These are phyloP conservation scores for Pueraria montana DNA, from an alignment of 306 rosid species.

Conservation along the genomic window DNA sequence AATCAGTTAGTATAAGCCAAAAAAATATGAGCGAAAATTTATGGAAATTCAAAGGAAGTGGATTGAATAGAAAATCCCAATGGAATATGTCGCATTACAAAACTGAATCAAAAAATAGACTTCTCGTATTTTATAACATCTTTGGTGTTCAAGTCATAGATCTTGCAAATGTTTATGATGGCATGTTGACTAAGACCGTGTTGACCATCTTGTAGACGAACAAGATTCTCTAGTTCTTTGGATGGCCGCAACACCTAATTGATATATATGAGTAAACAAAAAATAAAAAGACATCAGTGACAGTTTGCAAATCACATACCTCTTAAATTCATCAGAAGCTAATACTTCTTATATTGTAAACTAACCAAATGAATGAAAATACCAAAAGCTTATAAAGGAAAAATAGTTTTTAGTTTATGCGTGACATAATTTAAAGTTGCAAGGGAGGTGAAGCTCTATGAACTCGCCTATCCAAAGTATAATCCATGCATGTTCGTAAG, in stretches of 20 bases:
- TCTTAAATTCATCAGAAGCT: not conserved
- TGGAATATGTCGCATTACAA: conserved; percentile 28
- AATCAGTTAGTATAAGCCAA: not conserved
- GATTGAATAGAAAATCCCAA: conserved; percentile 17
- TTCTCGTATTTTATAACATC: conserved; percentile 74
- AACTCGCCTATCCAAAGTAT: conserved; percentile 7
- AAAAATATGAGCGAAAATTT: not conserved
- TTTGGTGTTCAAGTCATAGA: conserved; percentile 65
- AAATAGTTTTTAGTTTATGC: not conserved
- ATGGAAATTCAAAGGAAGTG: not conserved
- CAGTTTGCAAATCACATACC: not conserved
- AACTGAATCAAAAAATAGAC: conserved; percentile 40
- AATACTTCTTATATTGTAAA: no score
- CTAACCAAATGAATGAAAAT: conserved; percentile 6
- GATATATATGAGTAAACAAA: not conserved
- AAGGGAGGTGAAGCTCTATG: not conserved
- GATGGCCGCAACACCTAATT: conserved; percentile 76
- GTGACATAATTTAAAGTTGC: conserved; percentile 9
- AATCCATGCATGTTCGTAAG: conserved; percentile 8
- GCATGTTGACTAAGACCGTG: conserved; percentile 60
- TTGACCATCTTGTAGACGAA: conserved; percentile 38
- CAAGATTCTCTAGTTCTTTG: conserved; percentile 69
- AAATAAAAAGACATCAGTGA: no score
- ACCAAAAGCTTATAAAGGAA: no score
- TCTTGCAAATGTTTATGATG: conserved; percentile 70